A percentile compares a stretch with the other conserved stretches of the same genome.
These are phyloP conservation scores for Phaeosphaeriaceae sp. DNA, from an alignment of 2,329 filamentous ascomycete genomes.

Conservation along the genomic window DNA sequence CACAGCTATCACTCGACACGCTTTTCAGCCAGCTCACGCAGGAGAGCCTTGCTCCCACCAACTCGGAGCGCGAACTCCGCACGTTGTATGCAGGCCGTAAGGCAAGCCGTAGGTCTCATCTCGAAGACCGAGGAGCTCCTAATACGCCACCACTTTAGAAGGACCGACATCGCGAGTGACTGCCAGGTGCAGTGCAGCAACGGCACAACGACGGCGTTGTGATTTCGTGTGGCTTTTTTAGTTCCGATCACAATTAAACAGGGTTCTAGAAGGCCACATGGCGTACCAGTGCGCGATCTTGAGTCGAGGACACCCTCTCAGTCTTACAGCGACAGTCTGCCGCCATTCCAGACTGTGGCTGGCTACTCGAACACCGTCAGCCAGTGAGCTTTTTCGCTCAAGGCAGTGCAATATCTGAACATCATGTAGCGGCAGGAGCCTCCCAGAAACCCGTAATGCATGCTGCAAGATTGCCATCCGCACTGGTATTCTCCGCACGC, in stretches of 20 bases:
- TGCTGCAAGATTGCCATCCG: conserved; percentile 9
- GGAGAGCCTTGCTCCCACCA: conserved; percentile 10
- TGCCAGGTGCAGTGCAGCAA: conserved; percentile 4
- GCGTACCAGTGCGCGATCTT: conserved; percentile 35
- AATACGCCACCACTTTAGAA: conserved; percentile 1
- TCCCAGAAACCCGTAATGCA: conserved; percentile 8
- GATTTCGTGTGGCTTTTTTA: conserved; percentile 5
- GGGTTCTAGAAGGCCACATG: conserved; percentile 36
- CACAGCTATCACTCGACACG: background rate
- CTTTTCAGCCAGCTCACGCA: conserved; percentile 12
- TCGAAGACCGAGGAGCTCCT: conserved; percentile 10
- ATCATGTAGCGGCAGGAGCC: conserved; percentile 15
- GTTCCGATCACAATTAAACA: conserved; percentile 24
- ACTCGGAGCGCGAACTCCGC: conserved; percentile 17
- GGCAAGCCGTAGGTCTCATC: conserved; percentile 21
- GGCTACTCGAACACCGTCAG: conserved; percentile 9
- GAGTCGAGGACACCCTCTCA: conserved; percentile 14
- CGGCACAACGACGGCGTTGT: conserved; percentile 1
- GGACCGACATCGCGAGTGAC: conserved; percentile 21
- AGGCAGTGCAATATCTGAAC: conserved; percentile 16
- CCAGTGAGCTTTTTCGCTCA: conserved; percentile 14
- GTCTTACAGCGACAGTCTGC: conserved; percentile 13
- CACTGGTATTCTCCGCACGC: conserved; percentile 21
- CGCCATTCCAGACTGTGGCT: conserved; percentile 22
- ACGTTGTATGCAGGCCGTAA: conserved; percentile 30